Evolutionary conservation across 345 rosid genomes (phyloP).

Genomic region (Toxicodendron radicans): DNA sequence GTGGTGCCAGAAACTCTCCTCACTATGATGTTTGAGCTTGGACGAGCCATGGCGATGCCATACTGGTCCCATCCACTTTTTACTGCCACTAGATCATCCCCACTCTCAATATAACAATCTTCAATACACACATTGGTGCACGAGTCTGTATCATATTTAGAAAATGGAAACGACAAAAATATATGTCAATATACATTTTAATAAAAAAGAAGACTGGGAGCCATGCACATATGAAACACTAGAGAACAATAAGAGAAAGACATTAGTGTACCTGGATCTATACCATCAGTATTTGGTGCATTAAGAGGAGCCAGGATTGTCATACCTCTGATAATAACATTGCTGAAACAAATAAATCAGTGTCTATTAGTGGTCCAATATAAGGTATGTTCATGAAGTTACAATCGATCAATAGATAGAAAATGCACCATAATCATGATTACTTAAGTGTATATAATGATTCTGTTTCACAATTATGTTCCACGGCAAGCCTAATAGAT

Average conservation of each 20-base stretch:
- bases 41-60: constrained; percentile 79
- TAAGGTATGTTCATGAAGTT: neutral
- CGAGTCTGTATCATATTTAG: constrained; percentile 65
- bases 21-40: constrained; percentile 76
- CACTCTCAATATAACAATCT: constrained; percentile 92
- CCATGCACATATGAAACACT: neutral
- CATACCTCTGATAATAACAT: constrained; percentile 81
- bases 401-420: neutral
- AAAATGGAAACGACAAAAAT: neutral
- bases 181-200: neutral
- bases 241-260: neutral
- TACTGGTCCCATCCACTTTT: constrained; percentile 99
- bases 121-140: constrained; percentile 86
- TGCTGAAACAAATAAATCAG: constrained; percentile 69
- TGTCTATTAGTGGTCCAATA: constrained; percentile 13
- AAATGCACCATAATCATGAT: neutral
- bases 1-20: constrained; percentile 89
- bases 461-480: neutral
- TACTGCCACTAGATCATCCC: constrained; percentile 92
- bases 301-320: constrained; percentile 88
- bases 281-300: constrained; percentile 98
- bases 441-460: neutral
- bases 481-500: neutral
- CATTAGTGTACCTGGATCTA: constrained; percentile 71
- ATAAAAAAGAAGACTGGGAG: neutral